Evolutionary conservation across 2,329 filamentous ascomycete species (phyloP), one percentile per base, ranked within the genome.

Genomic region (Penicillium sp.): DNA sequence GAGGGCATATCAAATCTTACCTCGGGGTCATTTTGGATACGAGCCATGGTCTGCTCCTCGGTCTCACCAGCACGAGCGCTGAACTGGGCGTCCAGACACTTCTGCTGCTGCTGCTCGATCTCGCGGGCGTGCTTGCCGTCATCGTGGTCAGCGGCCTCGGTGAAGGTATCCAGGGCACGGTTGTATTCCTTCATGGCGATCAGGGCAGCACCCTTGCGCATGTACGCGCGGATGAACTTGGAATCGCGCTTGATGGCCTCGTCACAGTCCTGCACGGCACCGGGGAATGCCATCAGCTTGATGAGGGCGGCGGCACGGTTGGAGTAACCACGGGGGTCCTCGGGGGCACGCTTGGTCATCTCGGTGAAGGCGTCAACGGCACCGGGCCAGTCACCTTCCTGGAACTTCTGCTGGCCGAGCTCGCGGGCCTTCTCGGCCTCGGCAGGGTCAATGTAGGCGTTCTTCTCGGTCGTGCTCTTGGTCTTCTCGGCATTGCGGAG

Each of bases 171-270:
- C 58, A 97, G 82, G 72, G 90, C 95, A 76, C 93, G 93, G 76
- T 89, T 96, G 82, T 96, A 97, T 77, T 99, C 93, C 76, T 94
- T 91, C 94, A 99, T 99, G 69, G 92, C 92, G 67, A 94, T 92
- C 76, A 93, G 91, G 42, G 92, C 91, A 79, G 97, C 93, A 0
- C 93, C 93, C 82, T 97, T 97, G 74, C 94, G 89, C 69, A 99
- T 89, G 77, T 97, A 97, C 8, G 94, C 94, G 56, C 93, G 88
- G 78, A 97, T 93, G 77, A 99, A 99, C 72, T 88, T 89, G 57
- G 89, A 84, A 70, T 99, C 94, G 68, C 88, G 89, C 84, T 91
- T 89, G 80, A 96, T 95, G 45, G 94, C 94, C 66, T 85, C 81
- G 75, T 96, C 88, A 76, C 94, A 97, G 80, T 99, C 95, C 49